Base-by-base conservation (phyloP, 78 protist species). In the Dictyostelium firmibasis region DNA sequence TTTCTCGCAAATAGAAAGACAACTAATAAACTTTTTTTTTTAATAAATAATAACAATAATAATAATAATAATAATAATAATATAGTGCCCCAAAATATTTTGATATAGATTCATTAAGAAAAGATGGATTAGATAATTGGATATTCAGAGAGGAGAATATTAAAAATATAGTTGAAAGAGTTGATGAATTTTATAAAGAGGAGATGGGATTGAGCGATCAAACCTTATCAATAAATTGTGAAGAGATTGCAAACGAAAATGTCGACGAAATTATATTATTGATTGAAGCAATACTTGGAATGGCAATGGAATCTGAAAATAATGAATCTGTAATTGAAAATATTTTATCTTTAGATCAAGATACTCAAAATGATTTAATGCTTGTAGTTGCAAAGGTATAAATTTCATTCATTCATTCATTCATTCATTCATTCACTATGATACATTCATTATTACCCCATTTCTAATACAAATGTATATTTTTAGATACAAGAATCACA, bases 121-220 rank as follows among this genome's bases (percentile, higher is more conserved):
- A 23, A 64, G 93, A 87, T 78, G 75, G 43, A 16, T 38, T 64
- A 50, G 94, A 89, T 69, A 89, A 89, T 89, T 89, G 94, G 94
- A 85, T 89, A 18, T 81, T 89, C 13, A 78, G 47, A 70, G 75
- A 85, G 47, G 94, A 89, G 75, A 89, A 89, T 81, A 69, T 89
- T 25, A 89, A 69, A 33, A 69, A 2, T 31, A 38, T 89, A 11
- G 36, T 89, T 33, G 74, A 43, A 27, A 20, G 69, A 47, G 16
- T 89, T 2, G 94, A 89, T 70, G 50, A 43, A 20, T 89, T 47
- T 29, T 89, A 31, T 81, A 89, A 1, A 31, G 31, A 60, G 6
- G 94, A 89, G 11, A 31, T 89, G 70, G 81, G 83, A 33, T 38
- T 25, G 11, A 18, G 6, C 10, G 79, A 31, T 33, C 79, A 72